A percentile compares a stretch with the other conserved stretches of the same genome.
phyloP scores from a whole-genome alignment of 208 protist species.

The Tritrichomonas foetus region DNA sequence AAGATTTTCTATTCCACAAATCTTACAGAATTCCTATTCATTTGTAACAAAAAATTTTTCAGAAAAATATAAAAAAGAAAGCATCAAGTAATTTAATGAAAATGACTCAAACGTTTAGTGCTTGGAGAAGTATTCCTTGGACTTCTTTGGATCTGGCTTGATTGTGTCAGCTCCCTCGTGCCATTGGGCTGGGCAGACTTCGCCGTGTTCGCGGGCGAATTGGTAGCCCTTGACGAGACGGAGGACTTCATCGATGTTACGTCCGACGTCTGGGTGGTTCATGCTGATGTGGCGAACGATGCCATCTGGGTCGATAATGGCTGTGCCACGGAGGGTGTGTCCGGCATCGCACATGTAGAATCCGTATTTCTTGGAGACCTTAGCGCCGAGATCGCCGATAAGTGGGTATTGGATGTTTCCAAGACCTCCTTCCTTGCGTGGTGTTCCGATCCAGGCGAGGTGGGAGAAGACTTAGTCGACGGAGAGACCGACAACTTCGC shows the following conservation, averaged over 20 bases:
- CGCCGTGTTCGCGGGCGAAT: no score
- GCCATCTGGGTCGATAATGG: background rate
- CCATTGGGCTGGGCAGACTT: no score
- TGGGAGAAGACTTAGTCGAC: slow-evolving; percentile 69
- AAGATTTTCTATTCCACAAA: no score
- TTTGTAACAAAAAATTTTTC: no score
- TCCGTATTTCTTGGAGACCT: slow-evolving; percentile 73
- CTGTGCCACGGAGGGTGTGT: background rate
- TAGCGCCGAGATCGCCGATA: slow-evolving; percentile 82
- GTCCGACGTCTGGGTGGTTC: no score
- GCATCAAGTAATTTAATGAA: no score
- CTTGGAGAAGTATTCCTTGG: background rate
- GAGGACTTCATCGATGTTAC: slow-evolving; percentile 7
- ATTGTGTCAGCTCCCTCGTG: background rate
- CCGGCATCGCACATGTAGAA: background rate
- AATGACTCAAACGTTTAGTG: background rate
- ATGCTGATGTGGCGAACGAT: no score
- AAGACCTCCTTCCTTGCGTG: slow-evolving; percentile 88
- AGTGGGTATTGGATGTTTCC: slow-evolving; percentile 61
- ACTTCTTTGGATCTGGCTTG: no score
- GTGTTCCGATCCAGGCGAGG: slow-evolving; percentile 81
- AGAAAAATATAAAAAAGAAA: no score
- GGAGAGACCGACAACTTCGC: slow-evolving; percentile 23
- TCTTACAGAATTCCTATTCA: no score
- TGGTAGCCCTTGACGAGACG: no score